Evolutionary conservation across 441 rosid species (phyloP).

Genomic region (Hura crepitans): DNA sequence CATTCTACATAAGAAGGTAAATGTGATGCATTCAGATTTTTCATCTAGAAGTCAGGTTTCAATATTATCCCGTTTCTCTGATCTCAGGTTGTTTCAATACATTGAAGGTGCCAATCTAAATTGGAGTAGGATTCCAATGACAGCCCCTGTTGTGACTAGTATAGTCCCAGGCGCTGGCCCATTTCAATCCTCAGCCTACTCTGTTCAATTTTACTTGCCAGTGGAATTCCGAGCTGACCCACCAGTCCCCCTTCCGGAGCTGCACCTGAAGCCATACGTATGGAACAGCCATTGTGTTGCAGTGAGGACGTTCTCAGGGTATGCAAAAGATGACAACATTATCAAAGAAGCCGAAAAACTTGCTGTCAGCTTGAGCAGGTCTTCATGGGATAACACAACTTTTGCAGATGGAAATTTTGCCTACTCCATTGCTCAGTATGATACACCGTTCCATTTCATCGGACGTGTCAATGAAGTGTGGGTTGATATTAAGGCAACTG

Average conservation of each 20-base stretch:
- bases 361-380: constrained; percentile 51
- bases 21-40: not conserved
- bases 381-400: constrained; percentile 51
- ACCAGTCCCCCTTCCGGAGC: constrained; percentile 52
- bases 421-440: constrained; percentile 64
- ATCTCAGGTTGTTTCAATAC: constrained; percentile 58
- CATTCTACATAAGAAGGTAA: not conserved
- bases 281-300: constrained; percentile 54
- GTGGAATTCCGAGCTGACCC: constrained; percentile 52
- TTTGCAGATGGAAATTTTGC: constrained; percentile 34
- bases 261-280: constrained; percentile 39
- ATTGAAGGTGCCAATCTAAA: constrained; percentile 70
- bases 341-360: constrained; percentile 49
- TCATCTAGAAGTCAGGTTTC: not conserved
- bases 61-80: not conserved
- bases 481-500: constrained; percentile 47
- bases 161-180: constrained; percentile 65
- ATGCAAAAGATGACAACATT: constrained; percentile 44
- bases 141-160: constrained; percentile 56
- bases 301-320: constrained; percentile 59
- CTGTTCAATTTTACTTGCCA: constrained; percentile 53
- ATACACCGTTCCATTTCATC: constrained; percentile 49
- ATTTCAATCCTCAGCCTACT: constrained; percentile 49
- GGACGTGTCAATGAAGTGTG: constrained; percentile 64
- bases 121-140: constrained; percentile 56